These are phyloP conservation scores for Phytopythium litorale DNA, from an alignment of 352 stramenopile genomes.

Conservation along the genomic window DNA sequence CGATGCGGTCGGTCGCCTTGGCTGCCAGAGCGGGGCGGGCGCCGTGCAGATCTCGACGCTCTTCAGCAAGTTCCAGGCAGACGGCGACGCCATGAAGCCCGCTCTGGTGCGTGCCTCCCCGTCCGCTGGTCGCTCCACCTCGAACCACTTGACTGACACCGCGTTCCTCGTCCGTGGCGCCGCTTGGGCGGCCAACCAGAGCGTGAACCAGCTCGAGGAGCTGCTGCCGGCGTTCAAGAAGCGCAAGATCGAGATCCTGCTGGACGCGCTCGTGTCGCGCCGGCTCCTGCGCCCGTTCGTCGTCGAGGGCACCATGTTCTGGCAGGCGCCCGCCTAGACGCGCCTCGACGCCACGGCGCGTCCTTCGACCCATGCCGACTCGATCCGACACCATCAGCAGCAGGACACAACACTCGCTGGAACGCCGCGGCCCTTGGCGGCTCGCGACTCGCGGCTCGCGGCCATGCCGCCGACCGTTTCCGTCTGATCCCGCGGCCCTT, in stretches of 20 bases:
- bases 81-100: constrained; percentile 32
- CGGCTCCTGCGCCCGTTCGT: constrained; percentile 76
- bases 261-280: constrained; percentile 75
- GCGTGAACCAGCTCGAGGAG: constrained; percentile 61
- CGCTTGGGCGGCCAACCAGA: constrained; percentile 24
- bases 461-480: background rate
- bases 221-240: constrained; percentile 63
- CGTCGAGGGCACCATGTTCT: constrained; percentile 85
- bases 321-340: constrained; percentile 38
- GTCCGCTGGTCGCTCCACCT: constrained; percentile 4
- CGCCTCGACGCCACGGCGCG: background rate
- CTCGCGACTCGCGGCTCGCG: background rate
- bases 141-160: constrained; percentile 3
- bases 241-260: constrained; percentile 71
- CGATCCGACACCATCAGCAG: background rate
- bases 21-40: constrained; percentile 54
- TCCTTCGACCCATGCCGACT: background rate
- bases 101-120: constrained; percentile 47
- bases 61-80: constrained; percentile 81
- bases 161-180: background rate
- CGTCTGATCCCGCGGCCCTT: background rate
- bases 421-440: too few relatives aligned
- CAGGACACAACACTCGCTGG: background rate
- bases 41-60: constrained; percentile 80
- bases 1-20: background rate